phyloP scores from a whole-genome alignment of 257 asterid species.

The Penstemon davidsonii region DNA sequence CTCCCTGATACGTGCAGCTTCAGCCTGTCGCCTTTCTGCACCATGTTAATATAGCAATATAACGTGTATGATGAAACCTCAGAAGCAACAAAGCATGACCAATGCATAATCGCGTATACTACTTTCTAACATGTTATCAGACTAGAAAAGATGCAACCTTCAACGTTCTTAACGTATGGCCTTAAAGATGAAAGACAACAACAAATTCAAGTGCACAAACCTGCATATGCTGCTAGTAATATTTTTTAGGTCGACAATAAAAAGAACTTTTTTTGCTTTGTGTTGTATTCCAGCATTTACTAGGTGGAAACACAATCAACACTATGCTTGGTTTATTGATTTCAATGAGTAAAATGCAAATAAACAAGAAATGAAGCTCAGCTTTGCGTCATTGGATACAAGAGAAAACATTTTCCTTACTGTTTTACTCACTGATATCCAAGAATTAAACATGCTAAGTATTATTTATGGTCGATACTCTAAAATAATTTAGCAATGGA shows the following conservation, averaged over 20 bases:
- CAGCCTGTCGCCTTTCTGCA: constrained; percentile 94
- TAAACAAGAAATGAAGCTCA: no score
- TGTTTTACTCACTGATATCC: no score
- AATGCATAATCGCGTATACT: background rate
- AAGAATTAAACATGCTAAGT: no score
- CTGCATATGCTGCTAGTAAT: no score
- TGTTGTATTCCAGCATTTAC: background rate
- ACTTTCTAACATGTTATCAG: background rate
- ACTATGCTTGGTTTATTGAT: no score
- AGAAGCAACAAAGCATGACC: background rate
- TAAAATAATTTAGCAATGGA: background rate
- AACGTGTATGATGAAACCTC: background rate
- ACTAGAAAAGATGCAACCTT: background rate
- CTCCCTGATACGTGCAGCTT: constrained; percentile 95
- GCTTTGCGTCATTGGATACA: no score
- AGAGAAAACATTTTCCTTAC: no score
- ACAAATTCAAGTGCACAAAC: no score
- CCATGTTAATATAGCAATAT: constrained; percentile 10
- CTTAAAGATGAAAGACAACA: no score
- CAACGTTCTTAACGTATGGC: no score
- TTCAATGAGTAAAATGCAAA: background rate
- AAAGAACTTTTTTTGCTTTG: no score
- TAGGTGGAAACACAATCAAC: background rate
- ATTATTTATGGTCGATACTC: background rate
- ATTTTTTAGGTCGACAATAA: no score